A percentile compares a stretch with the other conserved stretches of the same genome.
Evolutionary conservation across 805 yeast genomes (phyloP).

Genomic region (Martiniozyma abietophila): DNA sequence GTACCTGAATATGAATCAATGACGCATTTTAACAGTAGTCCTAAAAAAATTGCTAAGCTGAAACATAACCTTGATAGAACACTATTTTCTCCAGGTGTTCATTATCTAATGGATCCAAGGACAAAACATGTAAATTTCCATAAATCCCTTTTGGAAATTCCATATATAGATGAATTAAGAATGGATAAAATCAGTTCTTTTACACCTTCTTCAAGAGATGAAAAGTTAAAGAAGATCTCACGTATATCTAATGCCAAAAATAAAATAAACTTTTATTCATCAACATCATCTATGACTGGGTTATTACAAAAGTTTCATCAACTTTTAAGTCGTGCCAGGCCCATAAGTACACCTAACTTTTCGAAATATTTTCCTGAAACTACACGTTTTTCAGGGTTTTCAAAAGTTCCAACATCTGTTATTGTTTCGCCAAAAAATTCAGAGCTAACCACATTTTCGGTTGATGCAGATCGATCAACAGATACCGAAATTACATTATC

Average conservation of each 20-base stretch:
- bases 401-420: constrained; percentile 44
- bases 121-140: constrained; percentile 65
- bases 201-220: constrained; percentile 62
- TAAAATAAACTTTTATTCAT: constrained; percentile 47
- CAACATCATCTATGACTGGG: constrained; percentile 85
- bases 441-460: constrained; percentile 35
- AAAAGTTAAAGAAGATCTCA: constrained; percentile 40
- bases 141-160: constrained; percentile 47
- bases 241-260: constrained; percentile 3
- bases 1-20: constrained; percentile 17
- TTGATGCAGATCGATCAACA: constrained; percentile 61
- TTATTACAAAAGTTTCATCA: constrained; percentile 66
- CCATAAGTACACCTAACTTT: constrained; percentile 36
- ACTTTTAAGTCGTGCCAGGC: constrained; percentile 52
- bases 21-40: constrained; percentile 9
- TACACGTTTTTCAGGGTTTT: constrained; percentile 31
- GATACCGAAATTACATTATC: constrained; percentile 63
- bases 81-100: constrained; percentile 74
- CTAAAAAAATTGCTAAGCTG: constrained; percentile 39
- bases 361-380: constrained; percentile 36
- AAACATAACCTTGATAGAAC: constrained; percentile 63
- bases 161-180: constrained; percentile 58
- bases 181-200: constrained; percentile 46
- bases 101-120: constrained; percentile 68
- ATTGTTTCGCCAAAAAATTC: constrained; percentile 39